Conservation (phyloP, 1,139 yeast species). For the Nakaseomyces kungkrabaensis region DNA sequence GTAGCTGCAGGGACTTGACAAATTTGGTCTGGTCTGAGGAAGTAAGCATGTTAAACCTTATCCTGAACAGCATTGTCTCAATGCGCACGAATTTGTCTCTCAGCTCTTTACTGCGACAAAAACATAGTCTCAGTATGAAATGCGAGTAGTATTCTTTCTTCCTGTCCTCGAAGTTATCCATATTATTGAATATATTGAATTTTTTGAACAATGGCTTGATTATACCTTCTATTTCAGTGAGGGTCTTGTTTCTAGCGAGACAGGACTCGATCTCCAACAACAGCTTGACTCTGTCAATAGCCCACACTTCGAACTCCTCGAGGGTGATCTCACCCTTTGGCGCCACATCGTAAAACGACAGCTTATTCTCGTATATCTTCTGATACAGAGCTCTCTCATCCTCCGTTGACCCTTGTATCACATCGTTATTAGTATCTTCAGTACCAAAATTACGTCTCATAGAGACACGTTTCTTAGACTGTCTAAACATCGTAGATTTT, state of each 20-base stretch:
- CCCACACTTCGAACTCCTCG: conserved; percentile 92
- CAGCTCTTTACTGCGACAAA: conserved; percentile 82
- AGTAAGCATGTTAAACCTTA: conserved; percentile 59
- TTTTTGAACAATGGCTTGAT: conserved; percentile 59
- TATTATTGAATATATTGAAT: conserved; percentile 45
- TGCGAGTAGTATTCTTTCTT: conserved; percentile 89
- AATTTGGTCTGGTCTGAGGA: conserved; percentile 64
- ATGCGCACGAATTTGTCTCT: conserved; percentile 68
- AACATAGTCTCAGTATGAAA: conserved; percentile 75
- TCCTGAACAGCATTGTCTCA: conserved; percentile 63
- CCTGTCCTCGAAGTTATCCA: conserved; percentile 33
- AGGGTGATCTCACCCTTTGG: conserved; percentile 79
- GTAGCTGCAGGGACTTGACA: conserved; percentile 48
- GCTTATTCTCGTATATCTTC: conserved; percentile 26
- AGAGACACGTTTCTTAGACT: conserved; percentile 62
- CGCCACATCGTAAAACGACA: conserved; percentile 53
- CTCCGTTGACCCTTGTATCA: conserved; percentile 13
- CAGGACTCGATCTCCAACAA: conserved; percentile 78
- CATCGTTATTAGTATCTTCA: conserved; percentile 5
- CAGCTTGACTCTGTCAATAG: conserved; percentile 78
- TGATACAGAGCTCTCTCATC: conserved; percentile 26
- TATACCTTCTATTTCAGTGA: conserved; percentile 54
- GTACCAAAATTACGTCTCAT: conserved; percentile 61
- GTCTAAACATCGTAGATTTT: conserved; percentile 50
- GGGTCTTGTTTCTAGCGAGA: conserved; percentile 50